These are phyloP conservation scores for Tulasnella sp. DNA, from an alignment of 768 basidiomycete species.

Conservation along the genomic window DNA sequence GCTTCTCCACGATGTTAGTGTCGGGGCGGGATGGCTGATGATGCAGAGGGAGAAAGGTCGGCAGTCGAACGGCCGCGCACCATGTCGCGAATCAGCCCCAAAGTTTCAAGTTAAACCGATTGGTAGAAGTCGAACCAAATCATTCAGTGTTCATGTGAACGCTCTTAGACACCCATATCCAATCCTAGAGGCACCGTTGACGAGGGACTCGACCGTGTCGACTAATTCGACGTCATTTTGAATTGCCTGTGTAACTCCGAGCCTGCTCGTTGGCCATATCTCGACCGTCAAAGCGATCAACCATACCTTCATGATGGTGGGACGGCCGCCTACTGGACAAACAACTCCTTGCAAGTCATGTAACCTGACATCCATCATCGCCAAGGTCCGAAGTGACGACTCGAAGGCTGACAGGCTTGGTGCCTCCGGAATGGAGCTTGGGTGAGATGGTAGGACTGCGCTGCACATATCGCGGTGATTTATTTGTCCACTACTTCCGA, in stretches of 20 bases:
- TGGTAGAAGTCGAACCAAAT: conserved; percentile 58
- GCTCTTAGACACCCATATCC: conserved; percentile 70
- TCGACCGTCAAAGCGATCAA: background rate
- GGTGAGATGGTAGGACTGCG: background rate
- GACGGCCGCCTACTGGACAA: conserved; percentile 59
- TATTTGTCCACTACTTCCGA: background rate
- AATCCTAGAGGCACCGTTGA: conserved; percentile 68
- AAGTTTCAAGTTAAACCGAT: conserved; percentile 1
- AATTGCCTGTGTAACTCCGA: conserved; percentile 66
- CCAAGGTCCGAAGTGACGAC: conserved; percentile 69
- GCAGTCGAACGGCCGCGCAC: conserved; percentile 52
- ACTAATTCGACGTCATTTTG: conserved; percentile 63
- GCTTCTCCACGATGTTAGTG: conserved; percentile 54
- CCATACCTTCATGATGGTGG: background rate
- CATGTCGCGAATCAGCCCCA: background rate
- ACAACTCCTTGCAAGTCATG: conserved; percentile 57
- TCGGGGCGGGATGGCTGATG: conserved; percentile 67
- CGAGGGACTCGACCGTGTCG: conserved; percentile 64
- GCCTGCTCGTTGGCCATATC: background rate
- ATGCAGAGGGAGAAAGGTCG: conserved; percentile 63
- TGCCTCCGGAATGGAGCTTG: too few relatives aligned
- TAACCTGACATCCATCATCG: conserved; percentile 67
- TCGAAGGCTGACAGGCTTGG: conserved; percentile 48
- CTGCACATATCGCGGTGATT: background rate
- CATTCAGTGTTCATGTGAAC: conserved; percentile 82